Conservation (phyloP, 108 stramenopile genomes). For the Cyclostephanos invisitatus region DNA sequence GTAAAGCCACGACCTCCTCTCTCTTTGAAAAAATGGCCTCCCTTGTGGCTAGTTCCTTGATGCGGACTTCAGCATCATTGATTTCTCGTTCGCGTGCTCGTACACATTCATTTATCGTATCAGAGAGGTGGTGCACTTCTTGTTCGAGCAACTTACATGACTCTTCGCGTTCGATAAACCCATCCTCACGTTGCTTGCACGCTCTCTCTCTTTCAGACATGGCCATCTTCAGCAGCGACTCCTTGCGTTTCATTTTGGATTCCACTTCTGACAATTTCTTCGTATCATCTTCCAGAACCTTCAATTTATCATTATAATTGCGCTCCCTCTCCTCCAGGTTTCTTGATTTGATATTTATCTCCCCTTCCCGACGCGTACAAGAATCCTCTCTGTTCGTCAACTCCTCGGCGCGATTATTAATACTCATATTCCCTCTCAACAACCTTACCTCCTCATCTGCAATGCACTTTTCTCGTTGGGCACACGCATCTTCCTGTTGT, state of each 20-base stretch:
- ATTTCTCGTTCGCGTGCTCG: constrained; percentile 31
- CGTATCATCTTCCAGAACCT: constrained; percentile 1
- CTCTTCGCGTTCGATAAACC: constrained; percentile 3
- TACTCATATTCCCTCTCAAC: constrained; percentile 6
- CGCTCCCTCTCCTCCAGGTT: constrained; percentile 7
- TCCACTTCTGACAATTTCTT: not conserved
- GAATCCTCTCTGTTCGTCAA: constrained; percentile 26
- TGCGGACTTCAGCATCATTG: constrained; percentile 35
- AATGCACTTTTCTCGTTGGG: constrained; percentile 23
- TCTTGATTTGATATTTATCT: not conserved
- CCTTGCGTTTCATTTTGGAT: not conserved
- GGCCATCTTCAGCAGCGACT: not conserved
- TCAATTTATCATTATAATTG: not conserved
- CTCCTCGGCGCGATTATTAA: constrained; percentile 12
- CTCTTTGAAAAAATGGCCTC: constrained; percentile 20
- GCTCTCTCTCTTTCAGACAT: not conserved
- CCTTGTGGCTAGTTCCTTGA: constrained; percentile 34
- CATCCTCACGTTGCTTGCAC: constrained; percentile 1
- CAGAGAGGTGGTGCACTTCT: constrained; percentile 21
- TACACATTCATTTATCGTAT: constrained; percentile 31
- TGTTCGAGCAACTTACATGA: constrained; percentile 13
- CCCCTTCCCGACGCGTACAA: constrained; percentile 18
- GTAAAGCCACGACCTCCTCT: constrained; percentile 15
- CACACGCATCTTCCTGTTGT: constrained; percentile 26
- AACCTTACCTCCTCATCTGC: constrained; percentile 17